A percentile compares a stretch with the other conserved stretches of the same genome.
phyloP scores from a whole-genome alignment of 192 early-diverging fungal species.

The Linnemannia schmuckeri region DNA sequence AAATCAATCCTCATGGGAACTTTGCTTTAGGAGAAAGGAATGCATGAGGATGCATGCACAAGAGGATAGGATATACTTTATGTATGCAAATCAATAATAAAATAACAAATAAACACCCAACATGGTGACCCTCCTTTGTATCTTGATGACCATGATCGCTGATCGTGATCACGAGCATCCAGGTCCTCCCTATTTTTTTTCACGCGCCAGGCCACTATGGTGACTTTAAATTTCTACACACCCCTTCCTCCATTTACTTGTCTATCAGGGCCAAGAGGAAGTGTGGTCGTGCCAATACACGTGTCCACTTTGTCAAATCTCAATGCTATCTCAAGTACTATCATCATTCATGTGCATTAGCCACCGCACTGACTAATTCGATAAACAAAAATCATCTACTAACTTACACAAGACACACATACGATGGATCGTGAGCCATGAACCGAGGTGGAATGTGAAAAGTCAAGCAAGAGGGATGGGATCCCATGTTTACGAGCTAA shows the following conservation, averaged over 20 bases:
- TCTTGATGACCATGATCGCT: not conserved
- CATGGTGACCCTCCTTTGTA: not conserved
- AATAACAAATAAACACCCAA: not conserved
- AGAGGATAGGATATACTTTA: not conserved
- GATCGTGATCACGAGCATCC: not conserved
- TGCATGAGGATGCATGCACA: conserved; percentile 2
- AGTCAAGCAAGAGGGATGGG: too few species aligned
- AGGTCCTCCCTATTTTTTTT: not conserved
- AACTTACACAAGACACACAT: not conserved
- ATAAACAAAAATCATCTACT: not conserved
- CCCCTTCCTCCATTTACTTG: not conserved
- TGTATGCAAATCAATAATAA: not conserved
- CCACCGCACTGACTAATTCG: not conserved
- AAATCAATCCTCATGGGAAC: not conserved
- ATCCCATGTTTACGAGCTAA: too few species aligned
- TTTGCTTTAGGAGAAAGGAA: not conserved
- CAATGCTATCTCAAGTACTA: not conserved
- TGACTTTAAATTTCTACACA: not conserved
- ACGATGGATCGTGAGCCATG: too few species aligned
- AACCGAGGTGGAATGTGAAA: too few species aligned
- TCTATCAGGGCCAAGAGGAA: not conserved
- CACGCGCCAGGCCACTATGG: not conserved
- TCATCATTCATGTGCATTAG: conserved; percentile 3
- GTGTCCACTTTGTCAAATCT: not conserved
- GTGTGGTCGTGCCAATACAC: not conserved